Evolutionary conservation across 306 rosid genomes (phyloP).

Genomic region (Vicia faba): DNA sequence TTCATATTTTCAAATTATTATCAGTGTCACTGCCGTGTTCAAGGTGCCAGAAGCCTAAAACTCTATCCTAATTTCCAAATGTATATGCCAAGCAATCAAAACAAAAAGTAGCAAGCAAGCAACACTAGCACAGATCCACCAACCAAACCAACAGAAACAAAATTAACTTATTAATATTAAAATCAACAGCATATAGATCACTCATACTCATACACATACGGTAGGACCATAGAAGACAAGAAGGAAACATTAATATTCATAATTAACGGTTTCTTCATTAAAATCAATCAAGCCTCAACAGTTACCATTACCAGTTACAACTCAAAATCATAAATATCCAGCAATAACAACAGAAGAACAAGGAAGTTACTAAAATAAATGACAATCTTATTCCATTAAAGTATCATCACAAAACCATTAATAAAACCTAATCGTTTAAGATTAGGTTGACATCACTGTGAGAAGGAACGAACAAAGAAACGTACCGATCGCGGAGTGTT

Average conservation of each 20-base stretch:
- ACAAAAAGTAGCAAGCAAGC: conserved; percentile 18
- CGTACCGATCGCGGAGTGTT: conserved; percentile 29
- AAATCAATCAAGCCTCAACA: conserved; percentile 17
- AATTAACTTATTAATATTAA: conserved; percentile 16
- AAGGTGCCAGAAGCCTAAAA: not conserved
- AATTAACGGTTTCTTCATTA: not conserved
- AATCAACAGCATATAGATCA: conserved; percentile 11
- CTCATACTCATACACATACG: not conserved
- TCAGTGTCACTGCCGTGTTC: no score
- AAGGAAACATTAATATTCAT: not conserved
- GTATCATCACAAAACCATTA: not conserved
- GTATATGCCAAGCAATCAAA: conserved; percentile 14
- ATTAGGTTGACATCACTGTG: not conserved
- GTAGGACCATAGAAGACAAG: not conserved
- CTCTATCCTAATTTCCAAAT: conserved; percentile 11
- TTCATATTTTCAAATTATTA: no score
- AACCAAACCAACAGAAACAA: conserved; percentile 20
- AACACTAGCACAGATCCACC: conserved; percentile 32
- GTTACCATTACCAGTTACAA: conserved; percentile 12
- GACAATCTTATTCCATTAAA: not conserved
- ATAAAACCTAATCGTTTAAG: not conserved
- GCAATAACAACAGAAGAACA: not conserved
- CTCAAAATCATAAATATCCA: not conserved
- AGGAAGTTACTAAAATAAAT: conserved; percentile 16
- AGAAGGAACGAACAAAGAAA: not conserved